Evolutionary conservation across 1,284 basidiomycete genomes (phyloP).

Genomic region (Puccinia polysora): DNA sequence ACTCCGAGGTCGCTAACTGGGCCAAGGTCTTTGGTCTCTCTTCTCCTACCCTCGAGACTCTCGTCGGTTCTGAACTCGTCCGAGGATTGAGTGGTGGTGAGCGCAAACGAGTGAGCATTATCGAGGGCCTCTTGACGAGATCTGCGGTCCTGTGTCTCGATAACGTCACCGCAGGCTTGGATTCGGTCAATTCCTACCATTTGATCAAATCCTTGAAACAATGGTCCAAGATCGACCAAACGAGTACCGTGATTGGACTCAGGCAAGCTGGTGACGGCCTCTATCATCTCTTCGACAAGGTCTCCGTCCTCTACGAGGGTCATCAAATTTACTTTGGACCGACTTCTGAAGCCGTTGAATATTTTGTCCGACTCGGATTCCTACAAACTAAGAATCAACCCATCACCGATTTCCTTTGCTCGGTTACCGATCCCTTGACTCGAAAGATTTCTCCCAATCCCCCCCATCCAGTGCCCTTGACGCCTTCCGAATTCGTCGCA

Average conservation of each 20-base stretch:
- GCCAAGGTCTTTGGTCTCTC: constrained; percentile 19
- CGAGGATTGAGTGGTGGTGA: constrained; percentile 40
- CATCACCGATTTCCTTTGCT: constrained; percentile 41
- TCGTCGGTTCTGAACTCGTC: constrained; percentile 23
- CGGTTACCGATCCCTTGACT: constrained; percentile 37
- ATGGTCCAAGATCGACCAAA: constrained; percentile 29
- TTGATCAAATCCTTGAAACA: constrained; percentile 39
- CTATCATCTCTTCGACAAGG: constrained; percentile 33
- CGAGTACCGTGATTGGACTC: constrained; percentile 20
- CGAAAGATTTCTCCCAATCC: background rate
- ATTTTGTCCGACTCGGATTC: constrained; percentile 37
- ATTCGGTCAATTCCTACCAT: constrained; percentile 34
- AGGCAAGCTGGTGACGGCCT: constrained; percentile 31
- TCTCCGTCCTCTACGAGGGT: constrained; percentile 36
- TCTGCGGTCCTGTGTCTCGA: constrained; percentile 35
- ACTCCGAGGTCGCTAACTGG: constrained; percentile 24
- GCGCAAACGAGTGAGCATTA: constrained; percentile 37
- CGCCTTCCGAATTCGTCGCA: constrained; percentile 29
- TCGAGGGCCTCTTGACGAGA: constrained; percentile 21
- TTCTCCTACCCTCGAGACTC: constrained; percentile 2
- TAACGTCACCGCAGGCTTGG: constrained; percentile 39
- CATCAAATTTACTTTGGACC: constrained; percentile 42
- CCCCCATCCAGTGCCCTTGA: constrained; percentile 7
- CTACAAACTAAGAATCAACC: constrained; percentile 6
- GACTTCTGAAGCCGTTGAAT: constrained; percentile 17